phyloP scores from a whole-genome alignment of 2,329 filamentous ascomycete species.

The Colletotrichum gigasporum region DNA sequence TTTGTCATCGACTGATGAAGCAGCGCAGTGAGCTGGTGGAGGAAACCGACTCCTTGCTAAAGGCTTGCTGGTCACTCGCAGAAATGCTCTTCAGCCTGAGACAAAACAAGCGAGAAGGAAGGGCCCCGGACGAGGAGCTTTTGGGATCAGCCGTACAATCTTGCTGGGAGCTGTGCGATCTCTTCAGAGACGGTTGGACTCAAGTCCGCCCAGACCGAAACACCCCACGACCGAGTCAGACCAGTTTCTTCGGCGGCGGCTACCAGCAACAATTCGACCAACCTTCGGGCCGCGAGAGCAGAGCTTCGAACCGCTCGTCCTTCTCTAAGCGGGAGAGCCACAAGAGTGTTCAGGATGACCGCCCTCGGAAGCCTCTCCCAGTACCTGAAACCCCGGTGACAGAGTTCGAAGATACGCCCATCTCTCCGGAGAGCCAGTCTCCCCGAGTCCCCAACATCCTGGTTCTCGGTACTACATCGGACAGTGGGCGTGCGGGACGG shows the following conservation, averaged over 20 bases:
- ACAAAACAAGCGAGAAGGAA: slow-evolving; percentile 80
- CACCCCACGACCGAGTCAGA: slow-evolving; percentile 84
- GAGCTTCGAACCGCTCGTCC: slow-evolving; percentile 60
- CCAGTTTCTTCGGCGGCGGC: slow-evolving; percentile 73
- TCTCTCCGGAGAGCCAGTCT: slow-evolving; percentile 81
- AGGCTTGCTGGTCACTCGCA: slow-evolving; percentile 88
- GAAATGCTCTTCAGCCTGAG: slow-evolving; percentile 94
- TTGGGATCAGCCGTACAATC: slow-evolving; percentile 89
- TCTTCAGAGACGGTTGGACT: slow-evolving; percentile 93
- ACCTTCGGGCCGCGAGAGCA: slow-evolving; percentile 57
- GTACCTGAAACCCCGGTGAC: slow-evolving; percentile 92
- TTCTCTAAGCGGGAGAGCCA: slow-evolving; percentile 64
- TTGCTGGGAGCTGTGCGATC: slow-evolving; percentile 93
- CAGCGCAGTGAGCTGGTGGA: slow-evolving; percentile 81
- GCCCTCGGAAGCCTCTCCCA: slow-evolving; percentile 55
- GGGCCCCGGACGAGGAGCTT: slow-evolving; percentile 80
- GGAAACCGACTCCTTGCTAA: slow-evolving; percentile 84
- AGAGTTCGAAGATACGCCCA: slow-evolving; percentile 90
- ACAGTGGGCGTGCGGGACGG: slow-evolving; percentile 68
- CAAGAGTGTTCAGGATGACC: slow-evolving; percentile 59
- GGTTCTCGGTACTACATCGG: slow-evolving; percentile 77
- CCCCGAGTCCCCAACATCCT: slow-evolving; percentile 87
- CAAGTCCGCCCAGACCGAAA: slow-evolving; percentile 86
- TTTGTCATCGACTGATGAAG: slow-evolving; percentile 97
- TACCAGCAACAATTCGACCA: slow-evolving; percentile 57